Evolutionary conservation across 768 basidiomycete genomes (phyloP).

Genomic region (Galerina sulciceps): DNA sequence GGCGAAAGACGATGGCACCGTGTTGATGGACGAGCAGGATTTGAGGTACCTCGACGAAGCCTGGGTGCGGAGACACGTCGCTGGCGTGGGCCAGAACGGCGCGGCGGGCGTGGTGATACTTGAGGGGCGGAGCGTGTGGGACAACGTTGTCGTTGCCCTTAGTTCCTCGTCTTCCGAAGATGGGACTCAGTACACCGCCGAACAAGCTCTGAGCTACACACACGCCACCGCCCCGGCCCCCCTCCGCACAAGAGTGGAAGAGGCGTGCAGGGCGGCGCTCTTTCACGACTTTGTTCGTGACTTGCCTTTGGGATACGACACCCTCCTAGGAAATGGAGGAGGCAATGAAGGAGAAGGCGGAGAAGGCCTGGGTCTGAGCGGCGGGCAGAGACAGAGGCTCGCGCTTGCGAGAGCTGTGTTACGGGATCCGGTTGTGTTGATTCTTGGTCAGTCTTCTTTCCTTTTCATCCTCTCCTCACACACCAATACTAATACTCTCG

Average conservation of each 20-base stretch:
- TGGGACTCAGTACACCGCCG: constrained; percentile 32
- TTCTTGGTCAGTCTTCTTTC: constrained; percentile 75
- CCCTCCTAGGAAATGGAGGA: constrained; percentile 61
- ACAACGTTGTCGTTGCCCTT: constrained; percentile 69
- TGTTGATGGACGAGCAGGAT: constrained; percentile 84
- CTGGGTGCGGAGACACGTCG: constrained; percentile 74
- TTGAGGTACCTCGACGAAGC: constrained; percentile 71
- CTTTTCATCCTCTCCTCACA: background rate
- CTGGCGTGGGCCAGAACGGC: constrained; percentile 77
- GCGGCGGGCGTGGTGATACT: constrained; percentile 61
- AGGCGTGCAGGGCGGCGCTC: constrained; percentile 83
- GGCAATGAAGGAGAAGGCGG: constrained; percentile 6
- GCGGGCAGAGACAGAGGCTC: constrained; percentile 91
- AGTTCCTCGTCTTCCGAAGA: background rate
- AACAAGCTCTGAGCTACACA: background rate
- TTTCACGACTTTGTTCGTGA: constrained; percentile 86
- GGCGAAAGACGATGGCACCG: constrained; percentile 44
- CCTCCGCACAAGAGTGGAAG: constrained; percentile 69
- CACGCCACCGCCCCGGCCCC: constrained; percentile 53
- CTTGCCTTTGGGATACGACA: constrained; percentile 90
- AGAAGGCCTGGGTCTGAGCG: constrained; percentile 75
- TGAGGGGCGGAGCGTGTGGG: constrained; percentile 79
- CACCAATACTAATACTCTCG: too few species aligned
- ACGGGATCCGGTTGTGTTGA: constrained; percentile 84
- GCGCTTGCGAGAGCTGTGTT: constrained; percentile 88